Evolutionary conservation across 2,329 filamentous ascomycete genomes (phyloP), one percentile per base, ranked within the genome.

Genomic region (Dichotomopilus funicola): DNA sequence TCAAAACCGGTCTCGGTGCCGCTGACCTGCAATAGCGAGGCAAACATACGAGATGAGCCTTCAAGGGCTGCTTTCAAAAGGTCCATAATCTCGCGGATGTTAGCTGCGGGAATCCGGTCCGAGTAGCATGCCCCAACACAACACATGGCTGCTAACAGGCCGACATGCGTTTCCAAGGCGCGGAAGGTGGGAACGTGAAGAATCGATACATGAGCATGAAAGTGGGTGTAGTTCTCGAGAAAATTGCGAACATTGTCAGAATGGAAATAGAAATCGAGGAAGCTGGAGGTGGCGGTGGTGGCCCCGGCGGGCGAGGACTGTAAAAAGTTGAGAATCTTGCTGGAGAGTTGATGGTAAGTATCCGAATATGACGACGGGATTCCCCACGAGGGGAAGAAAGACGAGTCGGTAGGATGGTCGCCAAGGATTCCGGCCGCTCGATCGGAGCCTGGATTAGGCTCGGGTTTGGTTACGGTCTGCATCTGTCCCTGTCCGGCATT

Each of bases 61-160:
- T 84, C 74, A 43, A 88, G 75, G 8, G 80, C 80, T 27, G 75
- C 67, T 60, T 81, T 81, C 37, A 85, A 74, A 51, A 81, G 75
- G 56, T 86, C 80, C 77, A 87, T 87, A 69, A 89, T 76, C 66
- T 83, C 80, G 59, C 86, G 82, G 60, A 87, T 83, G 61, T 87
- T 77, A 58, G 76, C 72, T 45, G 83, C 70, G 34, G 75, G 73
- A 59, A 87, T 72, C 58, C 77, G 77, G 53, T 86, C 78, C 51
- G 87, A 88, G 70, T 90, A 91, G 55, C 88, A 87, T 42, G 87
- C 86, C 40, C 87, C 87, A 63, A 88, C 77, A 67, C 84, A 88
- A 64, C 87, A 83, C 76, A 91, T 87, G 59, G 79, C 78, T 57
- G 87, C 77, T 49, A 88, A 73, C 58, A 90, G 76, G 61, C 85